Percentiles rank a stretch among this genome's conserved stretches.
These are phyloP conservation scores for Comarum palustre DNA, from an alignment of 306 rosid species.

Conservation along the genomic window DNA sequence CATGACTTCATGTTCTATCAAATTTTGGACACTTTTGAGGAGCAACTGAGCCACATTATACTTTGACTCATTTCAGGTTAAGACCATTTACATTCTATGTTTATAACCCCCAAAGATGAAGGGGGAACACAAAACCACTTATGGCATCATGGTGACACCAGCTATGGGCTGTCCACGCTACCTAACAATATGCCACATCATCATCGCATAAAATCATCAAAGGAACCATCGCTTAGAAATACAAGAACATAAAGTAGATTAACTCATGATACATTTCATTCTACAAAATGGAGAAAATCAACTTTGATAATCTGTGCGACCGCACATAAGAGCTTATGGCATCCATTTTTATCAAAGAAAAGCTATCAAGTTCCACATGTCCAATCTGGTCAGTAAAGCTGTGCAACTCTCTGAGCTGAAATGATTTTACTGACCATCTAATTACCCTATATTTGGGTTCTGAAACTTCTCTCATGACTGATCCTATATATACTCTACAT, in stretches of 20 bases:
- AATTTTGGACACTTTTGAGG: background rate
- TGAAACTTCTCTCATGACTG: background rate
- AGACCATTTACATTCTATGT: background rate
- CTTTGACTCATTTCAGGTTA: background rate
- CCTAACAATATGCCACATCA: background rate
- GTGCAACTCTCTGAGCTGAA: background rate
- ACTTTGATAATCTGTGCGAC: background rate
- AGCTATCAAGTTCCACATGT: background rate
- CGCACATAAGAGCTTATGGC: background rate
- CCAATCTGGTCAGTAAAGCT: background rate
- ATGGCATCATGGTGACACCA: background rate
- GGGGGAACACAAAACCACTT: background rate
- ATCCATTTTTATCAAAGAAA: conserved; percentile 1
- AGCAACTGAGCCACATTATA: background rate
- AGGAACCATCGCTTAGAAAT: background rate
- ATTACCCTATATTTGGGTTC: background rate
- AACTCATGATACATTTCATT: background rate
- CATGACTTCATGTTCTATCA: background rate
- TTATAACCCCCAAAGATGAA: background rate
- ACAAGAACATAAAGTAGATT: background rate
- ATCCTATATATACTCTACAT: background rate
- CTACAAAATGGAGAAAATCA: background rate
- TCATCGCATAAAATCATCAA: background rate
- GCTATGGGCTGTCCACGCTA: background rate
- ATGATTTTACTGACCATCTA: background rate